These are phyloP conservation scores for Sergeia podlipaevii DNA, from an alignment of 208 protist species.

Conservation along the genomic window DNA sequence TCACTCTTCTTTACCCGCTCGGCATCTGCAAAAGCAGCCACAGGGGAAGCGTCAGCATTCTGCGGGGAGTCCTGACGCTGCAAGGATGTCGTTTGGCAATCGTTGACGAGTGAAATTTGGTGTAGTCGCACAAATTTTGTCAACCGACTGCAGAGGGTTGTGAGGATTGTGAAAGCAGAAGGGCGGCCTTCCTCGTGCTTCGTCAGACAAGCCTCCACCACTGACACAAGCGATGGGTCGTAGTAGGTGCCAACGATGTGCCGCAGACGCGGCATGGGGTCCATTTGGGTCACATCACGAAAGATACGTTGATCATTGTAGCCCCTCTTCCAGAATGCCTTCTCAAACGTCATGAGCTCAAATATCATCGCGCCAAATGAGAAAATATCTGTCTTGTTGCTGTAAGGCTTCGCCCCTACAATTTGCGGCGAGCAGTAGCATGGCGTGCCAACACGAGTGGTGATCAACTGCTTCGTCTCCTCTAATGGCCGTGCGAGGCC, in stretches of 20 bases:
- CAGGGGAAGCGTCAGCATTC: too few species aligned
- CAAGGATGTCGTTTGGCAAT: too few species aligned
- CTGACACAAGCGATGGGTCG: conserved; percentile 27
- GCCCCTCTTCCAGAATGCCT: conserved; percentile 59
- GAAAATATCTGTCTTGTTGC: conserved; percentile 92
- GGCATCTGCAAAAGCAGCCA: too few species aligned
- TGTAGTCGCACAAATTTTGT: conserved; percentile 24
- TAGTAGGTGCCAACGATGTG: conserved; percentile 17
- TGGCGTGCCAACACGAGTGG: conserved; percentile 85
- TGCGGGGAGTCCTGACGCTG: too few species aligned
- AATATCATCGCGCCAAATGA: conserved; percentile 87
- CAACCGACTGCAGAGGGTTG: conserved; percentile 29
- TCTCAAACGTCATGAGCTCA: conserved; percentile 67
- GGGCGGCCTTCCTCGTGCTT: conserved; percentile 55
- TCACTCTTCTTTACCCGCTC: too few species aligned
- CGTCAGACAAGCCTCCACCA: conserved; percentile 43
- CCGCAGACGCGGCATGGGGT: conserved; percentile 56
- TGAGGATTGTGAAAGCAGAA: conserved; percentile 54
- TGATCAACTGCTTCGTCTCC: conserved; percentile 49
- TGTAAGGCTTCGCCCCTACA: conserved; percentile 84
- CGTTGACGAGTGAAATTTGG: too few species aligned
- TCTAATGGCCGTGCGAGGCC: conserved; percentile 82
- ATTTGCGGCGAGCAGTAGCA: conserved; percentile 94
- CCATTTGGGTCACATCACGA: conserved; percentile 35
- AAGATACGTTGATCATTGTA: conserved; percentile 55